Base-by-base conservation (phyloP, 1,139 yeast species). In the Sugiyamaella pinicola region DNA sequence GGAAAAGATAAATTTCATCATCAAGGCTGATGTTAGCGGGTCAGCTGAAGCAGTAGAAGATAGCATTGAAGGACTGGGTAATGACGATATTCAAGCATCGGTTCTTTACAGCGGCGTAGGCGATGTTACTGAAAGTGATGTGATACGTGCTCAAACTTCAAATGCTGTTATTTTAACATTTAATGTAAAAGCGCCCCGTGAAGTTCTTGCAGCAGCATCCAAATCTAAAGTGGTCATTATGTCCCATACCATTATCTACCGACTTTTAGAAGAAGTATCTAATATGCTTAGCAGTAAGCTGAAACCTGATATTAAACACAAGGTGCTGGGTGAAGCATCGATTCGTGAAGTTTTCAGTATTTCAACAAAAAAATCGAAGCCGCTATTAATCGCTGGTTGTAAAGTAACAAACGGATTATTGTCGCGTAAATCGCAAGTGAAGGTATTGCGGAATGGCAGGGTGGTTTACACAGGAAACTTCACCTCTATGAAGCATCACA, bases 1-100 rank as follows among this genome's bases (percentile, higher is more conserved):
- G 8, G 62, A 61, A n/a, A 57, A 57, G 38, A 61, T 69, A 12
- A 76, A 85, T 17, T 88, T 85, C 60, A 84, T 93, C 39, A 76
- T 95, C 47, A 89, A 88, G 66, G 86, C 96, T 0, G 99, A 95
- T 69, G 98, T 93, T 0, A 85, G 85, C 49, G 87, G 85, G 0
- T 81, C 85, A 5, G 77, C 76, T 0, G 87, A 82, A 60, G 86
- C 86, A 0, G 79, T 82, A 19, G 79, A 76, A 37, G 97, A 91
- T 66, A 84, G 95, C 61, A 82, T 95, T 48, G 78, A 79, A 58
- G 85, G 85, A 5, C 72, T 93, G 21, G 98, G 98, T 2, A 91
- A 93, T 68, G 87, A 85, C 2, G 96, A 87, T 64, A 93, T 93
- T 10, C 74, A 76, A 55, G 81, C 93, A 4, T 72, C 77, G 17